phyloP scores from a whole-genome alignment of 768 basidiomycete species.

The Mycena maculata region DNA sequence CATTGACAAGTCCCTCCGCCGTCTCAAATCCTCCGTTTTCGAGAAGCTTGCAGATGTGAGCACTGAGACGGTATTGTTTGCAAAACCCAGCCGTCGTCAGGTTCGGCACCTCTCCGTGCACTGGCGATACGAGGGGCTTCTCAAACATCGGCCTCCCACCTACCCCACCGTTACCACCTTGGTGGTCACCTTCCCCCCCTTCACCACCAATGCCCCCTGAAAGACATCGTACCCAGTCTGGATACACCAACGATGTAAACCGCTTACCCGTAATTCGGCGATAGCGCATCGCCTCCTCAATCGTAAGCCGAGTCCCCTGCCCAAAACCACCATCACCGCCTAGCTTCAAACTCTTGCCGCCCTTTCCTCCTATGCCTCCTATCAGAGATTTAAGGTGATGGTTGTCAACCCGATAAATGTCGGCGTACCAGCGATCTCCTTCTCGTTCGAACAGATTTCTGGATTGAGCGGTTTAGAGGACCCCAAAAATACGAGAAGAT shows the following conservation, averaged over 20 bases:
- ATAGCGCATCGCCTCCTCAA: constrained; percentile 2
- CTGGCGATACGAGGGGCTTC: background rate
- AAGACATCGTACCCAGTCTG: constrained; percentile 1
- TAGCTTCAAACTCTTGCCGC: background rate
- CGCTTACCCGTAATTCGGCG: background rate
- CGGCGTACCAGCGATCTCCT: background rate
- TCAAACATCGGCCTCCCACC: background rate
- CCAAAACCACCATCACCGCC: constrained; percentile 6
- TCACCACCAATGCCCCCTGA: constrained; percentile 5
- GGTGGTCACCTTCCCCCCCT: background rate
- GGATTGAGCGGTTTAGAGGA: background rate
- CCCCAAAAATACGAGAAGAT: constrained; percentile 1
- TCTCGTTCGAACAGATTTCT: background rate
- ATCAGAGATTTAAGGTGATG: background rate
- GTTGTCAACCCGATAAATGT: background rate
- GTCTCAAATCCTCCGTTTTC: background rate
- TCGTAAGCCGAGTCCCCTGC: background rate
- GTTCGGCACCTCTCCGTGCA: background rate
- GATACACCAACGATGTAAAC: constrained; percentile 1
- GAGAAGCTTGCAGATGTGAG: background rate
- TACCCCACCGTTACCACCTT: background rate
- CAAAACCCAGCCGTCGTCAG: constrained; percentile 1
- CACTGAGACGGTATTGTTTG: background rate
- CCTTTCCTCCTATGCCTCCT: constrained; percentile 7
- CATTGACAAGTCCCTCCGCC: background rate